Percentiles rank a stretch among this genome's conserved stretches.
Conservation (phyloP, 164 flowering plant species). For the Sedum album region DNA sequence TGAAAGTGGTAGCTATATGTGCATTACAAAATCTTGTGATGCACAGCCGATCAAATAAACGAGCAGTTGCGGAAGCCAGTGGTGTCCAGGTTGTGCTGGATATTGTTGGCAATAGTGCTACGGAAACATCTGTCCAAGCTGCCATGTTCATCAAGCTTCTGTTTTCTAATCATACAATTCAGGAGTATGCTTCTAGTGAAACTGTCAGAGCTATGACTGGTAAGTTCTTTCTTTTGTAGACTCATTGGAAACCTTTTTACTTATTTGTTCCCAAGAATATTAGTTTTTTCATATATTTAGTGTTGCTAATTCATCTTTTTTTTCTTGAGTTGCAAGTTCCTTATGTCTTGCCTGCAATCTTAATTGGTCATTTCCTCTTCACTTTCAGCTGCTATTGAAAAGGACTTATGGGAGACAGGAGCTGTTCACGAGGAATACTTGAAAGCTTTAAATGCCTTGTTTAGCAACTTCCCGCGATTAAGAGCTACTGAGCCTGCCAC, state of each 20-base stretch:
- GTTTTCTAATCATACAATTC: constrained; percentile 89
- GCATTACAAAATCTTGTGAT: constrained; percentile 97
- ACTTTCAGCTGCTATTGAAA: constrained; percentile 83
- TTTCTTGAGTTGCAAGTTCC: not conserved
- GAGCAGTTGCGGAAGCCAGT: constrained; percentile 99
- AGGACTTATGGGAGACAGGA: constrained; percentile 88
- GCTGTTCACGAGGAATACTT: constrained; percentile 83
- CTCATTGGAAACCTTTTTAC: not conserved
- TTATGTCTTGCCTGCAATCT: too few species aligned
- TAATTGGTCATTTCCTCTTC: not conserved
- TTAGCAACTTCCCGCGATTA: constrained; percentile 85
- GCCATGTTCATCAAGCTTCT: constrained; percentile 92
- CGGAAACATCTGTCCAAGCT: constrained; percentile 94
- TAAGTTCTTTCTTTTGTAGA: constrained; percentile 18
- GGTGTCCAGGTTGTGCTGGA: constrained; percentile 96
- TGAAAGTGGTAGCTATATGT: constrained; percentile 98
- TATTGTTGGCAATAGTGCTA: constrained; percentile 80
- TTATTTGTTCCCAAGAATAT: not conserved
- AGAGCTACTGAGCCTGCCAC: constrained; percentile 98
- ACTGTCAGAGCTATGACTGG: constrained; percentile 96
- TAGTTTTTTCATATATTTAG: not conserved
- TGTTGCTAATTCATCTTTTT: too few species aligned
- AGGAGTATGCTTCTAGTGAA: constrained; percentile 97
- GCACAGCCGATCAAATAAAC: constrained; percentile 88
- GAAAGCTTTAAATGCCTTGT: constrained; percentile 73